These are phyloP conservation scores for Microbotryum lychnidis-dioicae DNA, from an alignment of 1,284 basidiomycete genomes.

Conservation along the genomic window DNA sequence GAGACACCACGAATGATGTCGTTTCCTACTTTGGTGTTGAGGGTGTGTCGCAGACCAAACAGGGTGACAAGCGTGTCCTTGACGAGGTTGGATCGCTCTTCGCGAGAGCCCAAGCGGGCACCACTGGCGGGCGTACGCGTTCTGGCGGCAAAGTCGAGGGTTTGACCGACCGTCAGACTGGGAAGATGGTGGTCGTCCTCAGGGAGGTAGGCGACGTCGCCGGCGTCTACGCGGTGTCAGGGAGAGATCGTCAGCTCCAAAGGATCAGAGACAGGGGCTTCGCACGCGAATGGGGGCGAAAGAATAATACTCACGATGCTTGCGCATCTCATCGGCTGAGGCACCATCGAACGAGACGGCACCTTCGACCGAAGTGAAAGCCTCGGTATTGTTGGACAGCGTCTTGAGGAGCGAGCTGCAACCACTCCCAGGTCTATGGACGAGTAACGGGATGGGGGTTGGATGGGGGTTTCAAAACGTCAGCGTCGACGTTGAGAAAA, in stretches of 20 bases:
- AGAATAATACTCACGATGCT: conserved; percentile 9
- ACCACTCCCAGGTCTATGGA: conserved; percentile 43
- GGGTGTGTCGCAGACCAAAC: conserved; percentile 46
- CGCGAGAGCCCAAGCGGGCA: conserved; percentile 18
- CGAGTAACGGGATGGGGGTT: not conserved
- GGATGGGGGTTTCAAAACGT: not conserved
- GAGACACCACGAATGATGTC: conserved; percentile 54
- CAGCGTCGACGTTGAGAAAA: not conserved
- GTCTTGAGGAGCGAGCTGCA: conserved; percentile 53
- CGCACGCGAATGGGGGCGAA: too few species aligned
- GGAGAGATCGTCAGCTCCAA: too few species aligned
- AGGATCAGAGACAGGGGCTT: too few species aligned
- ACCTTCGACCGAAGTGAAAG: conserved; percentile 44
- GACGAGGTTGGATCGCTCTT: conserved; percentile 19
- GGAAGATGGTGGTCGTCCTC: conserved; percentile 52
- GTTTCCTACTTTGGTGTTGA: conserved; percentile 51
- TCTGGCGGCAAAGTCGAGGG: conserved; percentile 46
- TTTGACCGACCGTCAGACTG: conserved; percentile 50
- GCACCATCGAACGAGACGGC: conserved; percentile 43
- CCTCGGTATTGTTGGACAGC: conserved; percentile 50
- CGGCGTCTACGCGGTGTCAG: conserved; percentile 36
- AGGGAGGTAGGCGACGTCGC: conserved; percentile 43
- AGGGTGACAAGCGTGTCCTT: conserved; percentile 32
- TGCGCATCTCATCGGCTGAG: conserved; percentile 40
- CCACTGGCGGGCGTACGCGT: conserved; percentile 23